phyloP scores from a whole-genome alignment of 306 rosid genomes.

The Malus orientalis region DNA sequence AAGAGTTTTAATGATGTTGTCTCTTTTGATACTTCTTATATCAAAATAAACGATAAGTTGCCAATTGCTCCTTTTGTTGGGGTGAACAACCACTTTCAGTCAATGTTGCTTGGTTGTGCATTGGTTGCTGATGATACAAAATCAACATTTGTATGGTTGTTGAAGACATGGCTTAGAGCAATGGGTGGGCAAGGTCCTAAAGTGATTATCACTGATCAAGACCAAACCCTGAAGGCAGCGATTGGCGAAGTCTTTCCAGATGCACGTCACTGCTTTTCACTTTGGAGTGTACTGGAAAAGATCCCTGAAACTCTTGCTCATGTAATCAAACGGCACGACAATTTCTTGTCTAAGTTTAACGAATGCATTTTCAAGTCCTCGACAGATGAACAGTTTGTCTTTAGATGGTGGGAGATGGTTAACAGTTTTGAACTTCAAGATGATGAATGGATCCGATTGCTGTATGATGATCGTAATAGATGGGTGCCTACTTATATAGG shows the following conservation, averaged over 20 bases:
- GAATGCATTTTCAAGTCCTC: constrained; percentile 81
- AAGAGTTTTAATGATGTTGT: constrained; percentile 61
- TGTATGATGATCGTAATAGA: constrained; percentile 73
- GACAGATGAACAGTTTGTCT: constrained; percentile 79
- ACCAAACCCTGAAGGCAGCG: constrained; percentile 58
- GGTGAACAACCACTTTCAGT: constrained; percentile 81
- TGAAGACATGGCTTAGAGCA: constrained; percentile 94
- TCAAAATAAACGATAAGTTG: constrained; percentile 68
- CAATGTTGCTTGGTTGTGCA: constrained; percentile 92
- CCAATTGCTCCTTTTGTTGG: constrained; percentile 91
- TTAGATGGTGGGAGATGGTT: constrained; percentile 90
- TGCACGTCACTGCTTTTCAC: constrained; percentile 70
- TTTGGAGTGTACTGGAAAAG: constrained; percentile 71
- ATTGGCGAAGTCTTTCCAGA: constrained; percentile 77
- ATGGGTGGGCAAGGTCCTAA: constrained; percentile 79
- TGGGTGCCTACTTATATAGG: constrained; percentile 82
- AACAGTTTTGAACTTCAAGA: constrained; percentile 75
- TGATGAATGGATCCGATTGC: constrained; percentile 54
- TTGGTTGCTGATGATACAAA: constrained; percentile 69
- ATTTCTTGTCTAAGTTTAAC: constrained; percentile 57
- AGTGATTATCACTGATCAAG: constrained; percentile 77
- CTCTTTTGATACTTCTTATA: constrained; percentile 68
- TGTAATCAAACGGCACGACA: constrained; percentile 54
- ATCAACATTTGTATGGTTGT: constrained; percentile 73
- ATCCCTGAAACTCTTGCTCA: constrained; percentile 67